Evolutionary conservation across 2,329 filamentous ascomycete genomes (phyloP), one percentile per base, ranked within the genome.

Genomic region (Curvularia sp.): DNA sequence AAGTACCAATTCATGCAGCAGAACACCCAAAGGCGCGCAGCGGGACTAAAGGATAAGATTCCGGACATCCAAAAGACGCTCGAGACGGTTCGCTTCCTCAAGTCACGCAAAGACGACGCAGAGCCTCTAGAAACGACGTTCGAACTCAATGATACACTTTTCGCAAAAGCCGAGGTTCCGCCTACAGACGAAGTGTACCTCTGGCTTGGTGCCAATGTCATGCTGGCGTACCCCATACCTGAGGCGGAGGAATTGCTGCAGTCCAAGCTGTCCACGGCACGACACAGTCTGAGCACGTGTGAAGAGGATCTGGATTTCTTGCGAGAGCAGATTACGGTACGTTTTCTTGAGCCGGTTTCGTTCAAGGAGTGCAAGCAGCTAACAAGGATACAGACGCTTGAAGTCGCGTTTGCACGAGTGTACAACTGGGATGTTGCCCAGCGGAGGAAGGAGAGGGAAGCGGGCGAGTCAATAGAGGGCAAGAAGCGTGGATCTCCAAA

Each of bases 1-100:
- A 99, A 99, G 85, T 99, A 99, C 82, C 95, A 98, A 78, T 99
- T 98, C 81, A 99, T 99, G 95, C 93, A 98, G 81, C 84, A 90
- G 75, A 98, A 97, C 78, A 91, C 95, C 58, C 90, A 96, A 77
- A 86, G 92, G 63, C 87, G 95, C 48, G 89, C 91, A 53, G 83
- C 85, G 4, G 93, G 93, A 2, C 82, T 99, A 55, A 91, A 89
- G 73, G 93, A 97, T 74, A 99, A 98, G 82, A 93, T 99, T 66
- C 95, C 95, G 0, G 95, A 99, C 76, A 98, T 99, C 65, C 89
- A 92, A 72, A 97, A 97, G 83, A 98, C 95, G 0, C 80, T 98
- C 59, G 94, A 98, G 60, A 95, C 92, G 18, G 94, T 98, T 50
- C 85, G 83, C 57, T 98, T 98, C 72, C 76, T 99, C 62, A 89